These are phyloP conservation scores for Chlorella sp. DNA, from an alignment of 139 green algal species.

Conservation along the genomic window DNA sequence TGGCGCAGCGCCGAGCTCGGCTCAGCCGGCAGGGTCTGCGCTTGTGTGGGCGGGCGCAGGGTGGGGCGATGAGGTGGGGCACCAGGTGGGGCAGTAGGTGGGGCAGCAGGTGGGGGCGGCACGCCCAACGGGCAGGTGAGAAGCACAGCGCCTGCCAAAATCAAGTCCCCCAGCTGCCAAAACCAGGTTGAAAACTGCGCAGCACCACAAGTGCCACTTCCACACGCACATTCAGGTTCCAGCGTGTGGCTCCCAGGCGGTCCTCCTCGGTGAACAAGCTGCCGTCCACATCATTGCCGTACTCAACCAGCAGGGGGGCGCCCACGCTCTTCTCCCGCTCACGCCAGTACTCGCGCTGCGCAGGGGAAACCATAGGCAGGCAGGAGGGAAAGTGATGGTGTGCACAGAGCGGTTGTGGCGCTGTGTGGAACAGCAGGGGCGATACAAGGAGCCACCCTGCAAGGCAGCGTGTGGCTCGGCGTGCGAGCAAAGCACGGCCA, in stretches of 20 bases:
- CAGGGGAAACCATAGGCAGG: background rate
- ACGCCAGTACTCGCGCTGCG: slow-evolving; percentile 73
- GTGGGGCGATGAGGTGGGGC: background rate
- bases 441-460: too few species aligned
- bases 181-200: too few species aligned
- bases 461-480: too few species aligned
- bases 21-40: slow-evolving; percentile 54
- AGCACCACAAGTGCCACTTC: too few species aligned
- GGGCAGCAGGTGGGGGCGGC: background rate
- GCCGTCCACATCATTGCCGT: slow-evolving; percentile 85
- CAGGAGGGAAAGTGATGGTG: background rate
- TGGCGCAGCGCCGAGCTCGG: slow-evolving; percentile 53
- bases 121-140: too few species aligned
- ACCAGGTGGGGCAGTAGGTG: background rate
- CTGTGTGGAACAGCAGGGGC: too few species aligned
- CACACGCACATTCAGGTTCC: slow-evolving; percentile 70
- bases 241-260: slow-evolving; percentile 56
- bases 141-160: too few species aligned
- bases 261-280: slow-evolving; percentile 67
- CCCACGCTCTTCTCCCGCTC: slow-evolving; percentile 4
- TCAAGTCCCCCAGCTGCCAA: too few species aligned
- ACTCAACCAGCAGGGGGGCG: slow-evolving; percentile 52
- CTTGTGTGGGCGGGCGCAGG: too few species aligned
- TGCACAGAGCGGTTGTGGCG: background rate
- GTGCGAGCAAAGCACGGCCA: too few species aligned